Base-by-base conservation (phyloP, 345 rosid species). In the Lumnitzera littorea region DNA sequence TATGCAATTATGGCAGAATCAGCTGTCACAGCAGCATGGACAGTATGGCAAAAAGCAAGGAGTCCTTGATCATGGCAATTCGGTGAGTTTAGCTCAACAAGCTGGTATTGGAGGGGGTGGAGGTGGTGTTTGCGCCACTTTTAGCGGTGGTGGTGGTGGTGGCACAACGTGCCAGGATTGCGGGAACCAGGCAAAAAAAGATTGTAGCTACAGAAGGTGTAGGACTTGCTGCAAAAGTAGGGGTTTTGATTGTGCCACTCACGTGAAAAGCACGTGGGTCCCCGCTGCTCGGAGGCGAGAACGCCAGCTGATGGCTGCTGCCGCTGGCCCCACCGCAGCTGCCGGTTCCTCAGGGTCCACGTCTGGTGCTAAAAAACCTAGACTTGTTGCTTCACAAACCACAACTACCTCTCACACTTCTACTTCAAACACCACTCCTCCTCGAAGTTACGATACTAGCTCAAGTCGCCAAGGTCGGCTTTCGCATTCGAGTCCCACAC, bases 181-280 rank as follows among this genome's bases (percentile, higher is more conserved):
- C 63, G 99, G 99, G 12, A 94, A 94, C 86, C 97, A 94, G 58
- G 95, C 99, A 2, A 94, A 94, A 88, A 94, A 94, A 41, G 99
- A 88, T 60, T 94, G 99, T 25, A 74, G 63, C 66, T 91, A 83
- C 61, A 71, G 91, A 56, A 77, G 99, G 76, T 94, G 99, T 51
- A 70, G 99, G 68, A 90, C 99, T 2, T 94, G 99, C 56, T 94
- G 99, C 60, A 90, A 88, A 67, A 90, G 96, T 63, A 88, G 97
- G 41, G 95, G 99, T 41, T 90, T 82, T 70, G 95, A 86, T 61
- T 94, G 99, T 57, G 43, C 79, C 17, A 94, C 99, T 27, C 99
- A 94, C 76, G 92, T 94, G 69, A 94, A 83, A 74, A 94, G 99
- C 87, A 94, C 99, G 53, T 94, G 99, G 99, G 97, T 94, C 5